Percentiles rank a stretch among this genome's conserved stretches.
These are phyloP conservation scores for Aspergillus flavus DNA, from an alignment of 2,329 filamentous ascomycete genomes.

Conservation along the genomic window DNA sequence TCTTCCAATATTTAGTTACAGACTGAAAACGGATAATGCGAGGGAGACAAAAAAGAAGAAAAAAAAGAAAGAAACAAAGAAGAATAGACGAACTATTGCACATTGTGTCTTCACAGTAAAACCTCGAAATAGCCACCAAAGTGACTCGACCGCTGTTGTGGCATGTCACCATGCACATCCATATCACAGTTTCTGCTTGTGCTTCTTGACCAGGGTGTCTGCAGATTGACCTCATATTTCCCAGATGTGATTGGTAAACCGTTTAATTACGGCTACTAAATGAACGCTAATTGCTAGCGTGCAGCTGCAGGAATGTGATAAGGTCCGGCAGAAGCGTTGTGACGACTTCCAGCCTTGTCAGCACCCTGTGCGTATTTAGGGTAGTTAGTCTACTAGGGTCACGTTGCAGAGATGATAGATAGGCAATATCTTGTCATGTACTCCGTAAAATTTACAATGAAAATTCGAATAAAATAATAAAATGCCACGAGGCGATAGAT, in stretches of 20 bases:
- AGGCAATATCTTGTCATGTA: neutral
- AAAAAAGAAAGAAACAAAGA: neutral
- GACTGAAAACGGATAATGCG: neutral
- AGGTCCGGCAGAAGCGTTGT: conserved; percentile 16
- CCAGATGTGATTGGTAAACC: conserved; percentile 3
- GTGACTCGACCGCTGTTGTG: conserved; percentile 2
- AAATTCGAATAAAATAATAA: neutral
- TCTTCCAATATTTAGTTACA: neutral
- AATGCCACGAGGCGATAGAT: too few relatives aligned
- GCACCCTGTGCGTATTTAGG: neutral
- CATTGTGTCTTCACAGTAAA: neutral
- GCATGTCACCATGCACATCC: neutral
- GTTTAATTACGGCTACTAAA: neutral
- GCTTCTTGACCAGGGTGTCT: conserved; percentile 8
- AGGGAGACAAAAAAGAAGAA: neutral
- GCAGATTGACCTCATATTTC: conserved; percentile 9
- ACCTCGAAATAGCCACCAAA: neutral
- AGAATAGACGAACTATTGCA: neutral
- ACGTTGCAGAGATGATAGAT: too few relatives aligned
- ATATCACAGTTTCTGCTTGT: conserved; percentile 8
- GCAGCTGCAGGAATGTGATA: conserved; percentile 23
- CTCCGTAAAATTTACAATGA: neutral
- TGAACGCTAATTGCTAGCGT: conserved; percentile 12
- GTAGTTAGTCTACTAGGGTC: neutral
- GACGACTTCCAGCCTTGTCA: conserved; percentile 5